These are phyloP conservation scores for Carex sylvatica DNA, from an alignment of 202 grass and related monocot genomes.

Conservation along the genomic window DNA sequence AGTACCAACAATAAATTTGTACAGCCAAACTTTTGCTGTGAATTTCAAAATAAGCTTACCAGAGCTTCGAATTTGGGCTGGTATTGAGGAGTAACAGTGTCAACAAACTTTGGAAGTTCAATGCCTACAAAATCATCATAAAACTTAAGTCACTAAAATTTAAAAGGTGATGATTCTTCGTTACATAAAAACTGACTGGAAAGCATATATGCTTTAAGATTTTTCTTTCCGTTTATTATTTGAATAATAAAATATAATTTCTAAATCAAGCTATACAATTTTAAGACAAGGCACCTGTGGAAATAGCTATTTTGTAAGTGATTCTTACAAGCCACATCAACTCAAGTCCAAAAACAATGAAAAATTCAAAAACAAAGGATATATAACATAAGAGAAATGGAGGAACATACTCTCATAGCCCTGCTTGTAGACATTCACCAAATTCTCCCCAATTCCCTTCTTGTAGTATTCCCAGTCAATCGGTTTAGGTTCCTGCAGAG, in stretches of 20 bases:
- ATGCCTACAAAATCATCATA: conserved; percentile 54
- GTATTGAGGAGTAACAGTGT: conserved; percentile 81
- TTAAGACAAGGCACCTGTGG: not conserved
- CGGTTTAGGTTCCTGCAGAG: conserved; percentile 65
- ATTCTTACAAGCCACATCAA: not conserved
- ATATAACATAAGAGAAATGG: conserved; percentile 3
- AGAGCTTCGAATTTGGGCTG: conserved; percentile 87
- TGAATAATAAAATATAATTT: not conserved
- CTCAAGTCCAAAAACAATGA: not conserved
- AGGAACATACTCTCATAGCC: conserved; percentile 72
- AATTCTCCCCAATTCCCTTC: conserved; percentile 73
- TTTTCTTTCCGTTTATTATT: not conserved
- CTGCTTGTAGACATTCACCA: conserved; percentile 84
- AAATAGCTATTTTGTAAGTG: not conserved
- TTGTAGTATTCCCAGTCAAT: conserved; percentile 90
- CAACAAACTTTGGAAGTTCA: conserved; percentile 80
- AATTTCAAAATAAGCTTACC: conserved; percentile 37
- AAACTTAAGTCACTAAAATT: conserved; percentile 13
- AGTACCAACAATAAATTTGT: not conserved
- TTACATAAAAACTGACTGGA: not conserved
- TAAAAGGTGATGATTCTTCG: not conserved
- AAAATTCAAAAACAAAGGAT: conserved; percentile 5
- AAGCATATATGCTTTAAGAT: not conserved
- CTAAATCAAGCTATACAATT: not conserved
- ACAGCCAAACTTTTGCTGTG: not conserved